phyloP scores from a whole-genome alignment of 2,329 filamentous ascomycete genomes.

The Alternaria gaisen region DNA sequence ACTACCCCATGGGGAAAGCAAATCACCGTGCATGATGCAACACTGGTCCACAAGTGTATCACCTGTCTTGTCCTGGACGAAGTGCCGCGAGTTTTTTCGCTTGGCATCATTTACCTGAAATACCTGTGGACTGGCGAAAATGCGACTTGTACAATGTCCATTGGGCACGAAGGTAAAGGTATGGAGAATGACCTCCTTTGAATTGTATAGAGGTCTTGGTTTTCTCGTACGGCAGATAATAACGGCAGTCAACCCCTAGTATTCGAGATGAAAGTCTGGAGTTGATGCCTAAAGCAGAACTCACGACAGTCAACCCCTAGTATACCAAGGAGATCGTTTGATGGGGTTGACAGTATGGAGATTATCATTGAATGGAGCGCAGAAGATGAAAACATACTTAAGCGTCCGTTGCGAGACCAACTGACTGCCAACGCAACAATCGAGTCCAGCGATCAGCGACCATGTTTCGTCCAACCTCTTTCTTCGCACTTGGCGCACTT shows the following conservation, averaged over 20 bases:
- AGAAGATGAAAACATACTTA: slow-evolving; percentile 6
- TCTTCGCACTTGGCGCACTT: slow-evolving; percentile 18
- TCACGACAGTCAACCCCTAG: background rate
- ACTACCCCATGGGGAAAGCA: slow-evolving; percentile 4
- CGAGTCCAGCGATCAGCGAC: background rate
- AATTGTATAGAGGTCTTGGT: slow-evolving; percentile 8
- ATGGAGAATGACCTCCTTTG: background rate
- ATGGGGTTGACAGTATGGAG: background rate
- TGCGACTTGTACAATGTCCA: background rate
- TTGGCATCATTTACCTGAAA: slow-evolving; percentile 14
- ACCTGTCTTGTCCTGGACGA: background rate
- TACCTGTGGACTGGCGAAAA: background rate
- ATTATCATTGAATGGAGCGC: background rate
- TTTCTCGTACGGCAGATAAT: background rate
- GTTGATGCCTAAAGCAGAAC: no score
- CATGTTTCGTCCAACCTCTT: slow-evolving; percentile 19
- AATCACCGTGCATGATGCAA: background rate
- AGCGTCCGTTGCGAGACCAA: background rate
- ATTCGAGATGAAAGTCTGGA: no score
- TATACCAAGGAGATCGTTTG: background rate
- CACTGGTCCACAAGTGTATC: background rate
- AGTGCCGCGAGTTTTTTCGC: slow-evolving; percentile 1
- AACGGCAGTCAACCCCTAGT: background rate
- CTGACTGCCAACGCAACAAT: no score
- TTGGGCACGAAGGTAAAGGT: background rate